Conservation (phyloP, 73 alveolate genomes). For the Paramecium octaurelia region DNA sequence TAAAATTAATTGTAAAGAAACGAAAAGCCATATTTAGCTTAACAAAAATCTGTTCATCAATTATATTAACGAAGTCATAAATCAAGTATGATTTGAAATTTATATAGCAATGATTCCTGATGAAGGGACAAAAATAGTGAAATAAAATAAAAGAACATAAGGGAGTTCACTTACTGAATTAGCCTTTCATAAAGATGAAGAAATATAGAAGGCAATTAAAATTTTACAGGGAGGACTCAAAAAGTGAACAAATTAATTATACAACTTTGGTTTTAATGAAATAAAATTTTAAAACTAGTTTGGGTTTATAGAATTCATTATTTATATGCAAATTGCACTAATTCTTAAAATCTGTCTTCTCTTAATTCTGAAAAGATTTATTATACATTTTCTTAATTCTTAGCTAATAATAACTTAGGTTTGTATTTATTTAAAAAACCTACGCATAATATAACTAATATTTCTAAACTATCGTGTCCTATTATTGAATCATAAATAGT, state of each 20-base stretch:
- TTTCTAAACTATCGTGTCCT: slow-evolving; percentile 30
- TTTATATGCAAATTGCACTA: not conserved
- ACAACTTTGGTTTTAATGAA: not conserved
- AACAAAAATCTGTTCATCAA: not conserved
- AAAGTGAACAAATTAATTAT: not conserved
- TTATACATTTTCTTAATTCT: not conserved
- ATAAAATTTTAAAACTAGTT: not conserved
- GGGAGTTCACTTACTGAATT: not conserved
- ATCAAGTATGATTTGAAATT: not conserved
- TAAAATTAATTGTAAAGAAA: not conserved
- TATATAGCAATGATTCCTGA: not conserved
- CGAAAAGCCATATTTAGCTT: not conserved
- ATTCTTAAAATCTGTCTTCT: slow-evolving; percentile 24
- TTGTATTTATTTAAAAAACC: slow-evolving; percentile 17
- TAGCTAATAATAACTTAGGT: not conserved
- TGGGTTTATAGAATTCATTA: not conserved
- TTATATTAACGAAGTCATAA: not conserved
- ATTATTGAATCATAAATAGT: not conserved
- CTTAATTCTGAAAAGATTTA: not conserved
- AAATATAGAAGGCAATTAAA: not conserved
- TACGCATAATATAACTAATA: not conserved
- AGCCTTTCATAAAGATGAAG: not conserved
- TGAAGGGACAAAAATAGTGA: not conserved
- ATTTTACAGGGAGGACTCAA: not conserved
- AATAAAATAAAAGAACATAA: not conserved